phyloP scores from a whole-genome alignment of 805 yeast genomes.

The Saccharomycopsis fermentans region DNA sequence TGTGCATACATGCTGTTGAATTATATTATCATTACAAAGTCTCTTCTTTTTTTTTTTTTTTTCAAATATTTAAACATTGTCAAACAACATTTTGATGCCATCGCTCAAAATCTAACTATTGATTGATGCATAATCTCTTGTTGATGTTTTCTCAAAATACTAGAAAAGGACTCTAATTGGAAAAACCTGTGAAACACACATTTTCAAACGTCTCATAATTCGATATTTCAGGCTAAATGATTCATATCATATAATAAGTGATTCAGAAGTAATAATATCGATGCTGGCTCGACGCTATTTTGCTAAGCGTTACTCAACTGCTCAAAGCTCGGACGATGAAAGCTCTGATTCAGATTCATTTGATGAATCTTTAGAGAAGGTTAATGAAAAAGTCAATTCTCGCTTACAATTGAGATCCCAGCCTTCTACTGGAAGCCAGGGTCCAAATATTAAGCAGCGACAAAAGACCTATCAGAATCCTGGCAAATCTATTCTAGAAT shows the following conservation, averaged over 20 bases:
- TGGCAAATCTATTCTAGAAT: neutral
- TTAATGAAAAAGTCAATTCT: neutral
- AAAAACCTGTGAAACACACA: too few species aligned
- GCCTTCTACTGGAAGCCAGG: neutral
- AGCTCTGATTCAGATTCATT: neutral
- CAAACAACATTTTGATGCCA: too few species aligned
- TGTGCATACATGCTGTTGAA: neutral
- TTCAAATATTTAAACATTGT: too few species aligned
- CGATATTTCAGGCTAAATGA: too few species aligned
- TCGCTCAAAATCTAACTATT: too few species aligned
- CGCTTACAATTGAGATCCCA: conserved; percentile 7
- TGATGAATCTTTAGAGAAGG: conserved; percentile 19
- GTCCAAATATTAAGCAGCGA: neutral
- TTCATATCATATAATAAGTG: too few species aligned
- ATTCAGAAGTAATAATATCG: neutral
- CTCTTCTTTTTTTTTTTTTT: too few species aligned
- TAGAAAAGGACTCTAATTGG: too few species aligned
- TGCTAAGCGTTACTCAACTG: neutral
- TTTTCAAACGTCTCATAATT: too few species aligned
- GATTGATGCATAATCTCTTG: too few species aligned
- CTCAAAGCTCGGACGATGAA: neutral
- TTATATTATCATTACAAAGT: too few species aligned
- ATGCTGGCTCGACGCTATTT: neutral
- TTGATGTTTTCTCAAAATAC: too few species aligned
- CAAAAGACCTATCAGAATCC: neutral